Base-by-base conservation (phyloP, 148 eudicot genomes). In the Persicaria tinctoria region DNA sequence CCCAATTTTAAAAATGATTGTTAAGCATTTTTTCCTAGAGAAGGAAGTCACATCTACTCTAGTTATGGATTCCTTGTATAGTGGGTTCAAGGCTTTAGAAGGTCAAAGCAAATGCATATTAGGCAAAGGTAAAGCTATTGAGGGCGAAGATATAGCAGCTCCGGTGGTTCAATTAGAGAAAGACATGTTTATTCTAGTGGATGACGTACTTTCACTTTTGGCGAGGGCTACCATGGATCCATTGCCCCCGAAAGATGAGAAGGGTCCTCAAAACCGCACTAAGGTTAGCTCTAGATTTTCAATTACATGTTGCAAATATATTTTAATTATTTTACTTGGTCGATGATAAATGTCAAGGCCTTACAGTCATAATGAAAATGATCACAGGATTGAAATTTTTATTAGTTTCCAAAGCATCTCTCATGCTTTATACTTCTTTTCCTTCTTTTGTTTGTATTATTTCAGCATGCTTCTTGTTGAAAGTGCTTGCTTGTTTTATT, bases 1-100 rank as follows among this genome's bases (percentile, higher is more conserved):
- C 79, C 82, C 78, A 74, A 87, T 93, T 76, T 76, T 91, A 79
- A 91, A 87, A 87, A 85, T 84, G n/a, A 83, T 91, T 38, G 98
- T 91, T 48, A 93, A 93, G 78, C 88, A 88, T 6, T 93, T 93
- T 80, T 93, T 93, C 78, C 76, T 93, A 80, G 98, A 93, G 80
- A 93, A 93, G 80, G 98, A 93, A 80, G 98, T 93, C 77, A 93
- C 98, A 16, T 93, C 98, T 78, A 93, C 98, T 49, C 79, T 93
- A 76, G 98, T 93, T 46, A 91, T 93, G 97, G 98, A 93, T 83
- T 93, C 97, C 70, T 79, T 93, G 87, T 87, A 91, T 77, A 91
- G 98, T 86, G 98, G 98, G 79, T 84, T 93, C 32, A 93, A 88
- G 90, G 95, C 98, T 57, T 93, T 93, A 80, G 94, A 93, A 79